Evolutionary conservation across 306 rosid genomes (phyloP), one percentile per base, ranked within the genome.

Genomic region (Medicago arabica): DNA sequence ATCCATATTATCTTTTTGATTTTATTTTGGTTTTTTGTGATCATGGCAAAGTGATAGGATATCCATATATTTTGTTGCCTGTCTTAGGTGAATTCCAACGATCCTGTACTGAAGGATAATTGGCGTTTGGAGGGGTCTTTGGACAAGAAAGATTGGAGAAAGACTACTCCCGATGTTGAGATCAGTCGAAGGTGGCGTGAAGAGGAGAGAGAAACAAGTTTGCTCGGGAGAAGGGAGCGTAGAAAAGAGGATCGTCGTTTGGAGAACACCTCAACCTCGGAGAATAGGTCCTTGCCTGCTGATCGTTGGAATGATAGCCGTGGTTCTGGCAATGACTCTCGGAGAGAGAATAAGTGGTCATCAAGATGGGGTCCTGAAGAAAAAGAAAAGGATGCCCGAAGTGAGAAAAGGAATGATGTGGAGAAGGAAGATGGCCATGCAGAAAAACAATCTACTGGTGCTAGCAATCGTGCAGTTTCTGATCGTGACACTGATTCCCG

Each of bases 281-380:
- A 89, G 69, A 85, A 72, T 81, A 80, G 88, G 80, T 70, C 82
- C 36, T 44, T 75, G 59, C 79, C 87, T 76, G 69, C 89, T 77
- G 89, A 86, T 25, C 89, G 89, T 66, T 83, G 89, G 89, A 81
- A 81, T 65, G 91, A 87, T 76, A 67, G 80, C 63, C 88, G 89
- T 49, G 86, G 83, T 69, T 80, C 84, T 75, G 72, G 81, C 31
- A 83, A 84, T 84, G 95, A 89, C 53, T 66, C 95, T 57, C 75
- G 90, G 68, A 86, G 95, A 66, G 95, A 89, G 82, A 89, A 74
- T 72, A 89, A 89, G 88, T 89, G 95, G 95, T 84, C 95, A 57
- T 87, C 95, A 69, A 87, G 95, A 81, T 87, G 95, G 95, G 95
- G 95, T 68, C 95, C 95, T 70, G 95, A 89, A 78, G 95, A 89